Base-by-base conservation (phyloP, 2,329 filamentous ascomycete genomes). In the Mollisiaceae sp. region DNA sequence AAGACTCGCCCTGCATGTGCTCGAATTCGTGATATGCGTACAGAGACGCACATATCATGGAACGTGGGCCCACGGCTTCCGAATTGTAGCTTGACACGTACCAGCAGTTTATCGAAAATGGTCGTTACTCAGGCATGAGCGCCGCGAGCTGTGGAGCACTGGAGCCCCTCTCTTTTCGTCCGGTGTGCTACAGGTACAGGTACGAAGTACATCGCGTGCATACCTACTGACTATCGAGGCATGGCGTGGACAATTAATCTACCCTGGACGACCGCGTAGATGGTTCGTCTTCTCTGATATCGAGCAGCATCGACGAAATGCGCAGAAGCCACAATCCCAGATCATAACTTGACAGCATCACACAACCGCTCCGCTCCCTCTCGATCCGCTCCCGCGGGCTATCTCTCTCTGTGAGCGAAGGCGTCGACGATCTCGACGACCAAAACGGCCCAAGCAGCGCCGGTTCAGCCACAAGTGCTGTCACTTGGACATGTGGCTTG, bases 71-170 rank as follows among this genome's bases (percentile, higher is more conserved):
- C 43, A 14, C 39, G 32, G 36, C 41, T 65, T 69, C 62, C 69
- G 65, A 71, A 67, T 71, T 71, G 64, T 60, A 67, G 56, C 45
- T 45, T 68, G 69, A 71, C 69, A 71, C 69, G 69, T 71, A 69
- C 57, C 50, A 59, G 32, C 36, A 54, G 59, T 57, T 39, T 39
- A 60, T 14, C 57, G 20, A 35, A 55, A 47, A 58, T 35, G 22
- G 45, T 35, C 14, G 59, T 38, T 15, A 38, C 60, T 4, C 41
- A 63, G 14, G 59, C 61, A 58, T 24, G 52, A 59, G 59, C 50
- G 55, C 39, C 24, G 39, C 60, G 12, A 20, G 47, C 57, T 38
- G 22, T 38, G 27, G 43, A 8, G 36, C 36, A 39, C 36, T 39
- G 36, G 36, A 63, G 18, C 59, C 47, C 36, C 47, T 41, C 18